These are phyloP conservation scores for Aspergillus tanneri DNA, from an alignment of 2,329 filamentous ascomycete species.

Conservation along the genomic window DNA sequence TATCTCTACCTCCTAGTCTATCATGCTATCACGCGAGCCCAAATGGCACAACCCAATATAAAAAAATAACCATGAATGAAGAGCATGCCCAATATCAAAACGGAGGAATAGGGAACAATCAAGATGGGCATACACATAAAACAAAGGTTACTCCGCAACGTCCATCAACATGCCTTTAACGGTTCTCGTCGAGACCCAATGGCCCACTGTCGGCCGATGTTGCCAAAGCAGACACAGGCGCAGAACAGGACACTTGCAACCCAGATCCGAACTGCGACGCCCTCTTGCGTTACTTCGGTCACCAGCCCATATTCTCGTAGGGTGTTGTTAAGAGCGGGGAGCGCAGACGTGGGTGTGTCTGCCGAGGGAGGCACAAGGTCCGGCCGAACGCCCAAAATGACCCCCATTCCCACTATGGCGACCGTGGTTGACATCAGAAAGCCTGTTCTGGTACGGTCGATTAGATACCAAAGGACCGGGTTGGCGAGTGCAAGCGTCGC, in stretches of 20 bases:
- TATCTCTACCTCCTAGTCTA: background rate
- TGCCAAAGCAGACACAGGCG: slow-evolving; percentile 92
- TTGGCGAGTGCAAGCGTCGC: slow-evolving; percentile 86
- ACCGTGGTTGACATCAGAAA: slow-evolving; percentile 75
- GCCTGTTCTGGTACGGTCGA: slow-evolving; percentile 84
- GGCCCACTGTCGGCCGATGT: slow-evolving; percentile 81
- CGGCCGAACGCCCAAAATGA: slow-evolving; percentile 73
- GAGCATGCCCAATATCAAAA: background rate
- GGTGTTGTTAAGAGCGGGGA: slow-evolving; percentile 28
- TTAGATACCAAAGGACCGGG: slow-evolving; percentile 91
- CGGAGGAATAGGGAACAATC: slow-evolving; percentile 2
- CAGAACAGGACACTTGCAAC: slow-evolving; percentile 92
- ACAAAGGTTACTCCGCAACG: too few relatives aligned
- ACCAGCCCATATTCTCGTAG: slow-evolving; percentile 32
- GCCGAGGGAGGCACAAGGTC: slow-evolving; percentile 72
- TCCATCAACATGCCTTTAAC: slow-evolving; percentile 24
- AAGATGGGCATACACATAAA: background rate
- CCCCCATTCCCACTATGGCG: slow-evolving; percentile 69
- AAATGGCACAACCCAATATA: background rate
- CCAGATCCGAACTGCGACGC: slow-evolving; percentile 73
- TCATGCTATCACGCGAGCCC: background rate
- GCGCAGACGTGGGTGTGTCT: slow-evolving; percentile 35
- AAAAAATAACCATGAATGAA: background rate
- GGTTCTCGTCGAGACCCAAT: slow-evolving; percentile 38
- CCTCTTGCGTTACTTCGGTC: slow-evolving; percentile 47